These are phyloP conservation scores for Cytospora paraplurivora DNA, from an alignment of 2,329 filamentous ascomycete genomes.

Conservation along the genomic window DNA sequence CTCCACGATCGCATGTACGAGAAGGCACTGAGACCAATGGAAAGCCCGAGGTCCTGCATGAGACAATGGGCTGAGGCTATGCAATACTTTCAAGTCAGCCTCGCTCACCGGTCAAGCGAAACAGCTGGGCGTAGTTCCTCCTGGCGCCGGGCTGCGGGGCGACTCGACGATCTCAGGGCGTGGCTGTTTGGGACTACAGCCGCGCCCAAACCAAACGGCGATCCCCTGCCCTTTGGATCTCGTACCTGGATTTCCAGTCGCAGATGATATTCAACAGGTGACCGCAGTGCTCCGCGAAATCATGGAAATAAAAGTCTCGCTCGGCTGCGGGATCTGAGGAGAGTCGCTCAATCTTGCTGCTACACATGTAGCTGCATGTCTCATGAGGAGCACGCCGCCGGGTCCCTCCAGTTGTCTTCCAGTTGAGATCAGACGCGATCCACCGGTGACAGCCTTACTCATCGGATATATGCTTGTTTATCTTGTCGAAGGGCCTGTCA, in stretches of 20 bases:
- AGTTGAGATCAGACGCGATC: conserved; percentile 17
- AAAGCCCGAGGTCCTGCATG: conserved; percentile 4
- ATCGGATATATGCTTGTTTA: conserved; percentile 8
- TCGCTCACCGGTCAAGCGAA: conserved; percentile 1
- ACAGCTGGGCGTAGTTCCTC: background rate
- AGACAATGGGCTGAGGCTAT: background rate
- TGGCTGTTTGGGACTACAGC: conserved; percentile 14
- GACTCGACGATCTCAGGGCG: background rate
- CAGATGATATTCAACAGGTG: background rate
- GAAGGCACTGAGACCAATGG: background rate
- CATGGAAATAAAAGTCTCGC: conserved; percentile 15
- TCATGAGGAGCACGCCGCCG: conserved; percentile 24
- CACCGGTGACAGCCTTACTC: conserved; percentile 8
- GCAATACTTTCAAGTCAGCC: background rate
- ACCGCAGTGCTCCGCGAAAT: conserved; percentile 18
- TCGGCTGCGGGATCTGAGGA: conserved; percentile 25
- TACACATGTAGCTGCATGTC: conserved; percentile 29
- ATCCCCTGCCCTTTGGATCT: background rate
- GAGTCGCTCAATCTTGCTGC: conserved; percentile 27
- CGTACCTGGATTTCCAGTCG: background rate
- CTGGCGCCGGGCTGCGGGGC: conserved; percentile 3
- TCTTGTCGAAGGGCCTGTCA: conserved; percentile 11
- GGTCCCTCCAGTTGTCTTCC: conserved; percentile 19
- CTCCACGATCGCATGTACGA: background rate
- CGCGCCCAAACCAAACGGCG: background rate